Base-by-base conservation (phyloP, 106 monocot species). In the Apostasia ramifera region DNA sequence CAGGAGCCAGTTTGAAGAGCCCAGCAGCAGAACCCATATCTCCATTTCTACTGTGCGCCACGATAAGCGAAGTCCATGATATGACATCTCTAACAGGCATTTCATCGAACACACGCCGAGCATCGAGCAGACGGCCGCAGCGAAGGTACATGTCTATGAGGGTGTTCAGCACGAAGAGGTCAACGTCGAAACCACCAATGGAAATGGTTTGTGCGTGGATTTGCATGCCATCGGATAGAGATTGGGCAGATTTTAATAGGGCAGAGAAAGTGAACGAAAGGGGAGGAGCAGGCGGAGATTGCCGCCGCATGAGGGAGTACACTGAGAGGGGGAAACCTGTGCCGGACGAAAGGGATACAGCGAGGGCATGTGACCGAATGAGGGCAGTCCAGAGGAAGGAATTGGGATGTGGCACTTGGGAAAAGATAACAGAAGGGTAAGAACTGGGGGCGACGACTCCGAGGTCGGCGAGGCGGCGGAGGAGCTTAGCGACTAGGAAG, bases 351-450 rank as follows among this genome's bases (percentile, higher is more conserved):
- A 51, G 68, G 37, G 67, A 1, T 2, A 45, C 55, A 4, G 57
- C 59, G 56, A 70, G 38, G 46, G 81, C 45, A 58, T 70, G 60
- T 56, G 69, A 65, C 13, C 88, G 81, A 71, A 88, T 70, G 78
- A 88, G 72, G 63, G 84, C 70, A 40, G 88, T 84, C 79, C 78
- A 88, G 65, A 84, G 71, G 80, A 87, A 83, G 40, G 83, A 66
- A 49, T 88, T 88, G 42, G 83, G 83, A 56, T 9, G 39, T 44
- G 69, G 73, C 66, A 84, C 81, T 42, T 78, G 81, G 47, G 74
- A 49, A 78, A 85, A 77, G 73, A 73, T 15, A 54, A 43, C 73
- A 56, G 63, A 77, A 2, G 72, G 77, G 60, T 74, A 81, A 13
- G 81, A 63, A 40, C 67, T 55, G 14, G 72, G 59, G 59, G 77